These are phyloP conservation scores for Austroboletus novae-zelandiae DNA, from an alignment of 1,284 basidiomycete genomes.

Conservation along the genomic window DNA sequence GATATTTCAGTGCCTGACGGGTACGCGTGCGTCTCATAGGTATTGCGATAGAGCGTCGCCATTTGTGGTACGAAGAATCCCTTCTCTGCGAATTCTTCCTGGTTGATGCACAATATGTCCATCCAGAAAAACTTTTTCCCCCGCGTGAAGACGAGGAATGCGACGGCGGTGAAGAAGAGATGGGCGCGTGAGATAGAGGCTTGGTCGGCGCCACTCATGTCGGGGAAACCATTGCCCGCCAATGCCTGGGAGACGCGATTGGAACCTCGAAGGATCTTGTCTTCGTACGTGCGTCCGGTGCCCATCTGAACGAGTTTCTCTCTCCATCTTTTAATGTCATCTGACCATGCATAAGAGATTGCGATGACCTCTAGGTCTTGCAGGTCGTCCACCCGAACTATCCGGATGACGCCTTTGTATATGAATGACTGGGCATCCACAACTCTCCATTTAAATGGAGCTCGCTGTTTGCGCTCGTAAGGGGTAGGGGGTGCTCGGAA, in stretches of 20 bases:
- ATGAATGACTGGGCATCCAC: not conserved
- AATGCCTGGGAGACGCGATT: not conserved
- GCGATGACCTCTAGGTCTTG: not conserved
- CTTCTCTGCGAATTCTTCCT: not conserved
- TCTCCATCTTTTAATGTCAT: not conserved
- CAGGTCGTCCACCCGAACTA: not conserved
- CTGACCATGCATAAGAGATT: not conserved
- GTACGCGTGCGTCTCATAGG: not conserved
- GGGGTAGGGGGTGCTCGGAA: not conserved
- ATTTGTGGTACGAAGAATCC: not conserved
- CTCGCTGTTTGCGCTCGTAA: not conserved
- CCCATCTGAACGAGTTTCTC: not conserved
- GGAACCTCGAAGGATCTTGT: not conserved
- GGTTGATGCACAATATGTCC: not conserved
- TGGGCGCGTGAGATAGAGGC: not conserved
- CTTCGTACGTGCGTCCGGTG: not conserved
- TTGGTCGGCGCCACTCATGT: not conserved
- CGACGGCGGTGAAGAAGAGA: not conserved
- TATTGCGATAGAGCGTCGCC: not conserved
- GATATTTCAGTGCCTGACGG: not conserved
- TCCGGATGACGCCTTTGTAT: not conserved
- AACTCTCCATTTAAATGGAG: not conserved
- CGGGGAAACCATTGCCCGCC: not conserved
- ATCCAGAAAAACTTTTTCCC: not conserved
- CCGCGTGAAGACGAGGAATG: not conserved